Conservation (phyloP, 768 basidiomycete species). For the Collybiopsis luxurians region DNA sequence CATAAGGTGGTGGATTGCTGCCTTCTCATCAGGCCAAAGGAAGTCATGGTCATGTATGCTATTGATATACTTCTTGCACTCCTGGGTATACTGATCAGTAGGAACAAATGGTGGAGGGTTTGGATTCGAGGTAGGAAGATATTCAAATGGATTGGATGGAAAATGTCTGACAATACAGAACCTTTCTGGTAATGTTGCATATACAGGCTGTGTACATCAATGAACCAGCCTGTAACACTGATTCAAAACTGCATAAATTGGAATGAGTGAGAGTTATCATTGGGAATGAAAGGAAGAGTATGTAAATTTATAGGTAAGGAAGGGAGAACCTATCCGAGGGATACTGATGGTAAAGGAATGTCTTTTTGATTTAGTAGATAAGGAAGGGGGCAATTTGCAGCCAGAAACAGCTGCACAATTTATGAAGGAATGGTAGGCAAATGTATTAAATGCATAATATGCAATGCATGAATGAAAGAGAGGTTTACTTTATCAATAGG, state of each 20-base stretch:
- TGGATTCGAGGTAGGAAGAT: slow-evolving; percentile 4
- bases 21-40: neutral
- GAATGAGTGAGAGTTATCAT: neutral
- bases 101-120: slow-evolving; percentile 5
- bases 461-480: neutral
- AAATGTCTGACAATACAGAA: slow-evolving; percentile 19
- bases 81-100: neutral
- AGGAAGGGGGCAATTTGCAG: neutral
- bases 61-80: neutral
- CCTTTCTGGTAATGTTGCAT: slow-evolving; percentile 14
- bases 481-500: neutral
- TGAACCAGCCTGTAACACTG: slow-evolving; percentile 22
- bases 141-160: slow-evolving; percentile 7
- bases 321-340: too few species aligned
- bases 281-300: neutral
- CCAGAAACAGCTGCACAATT: neutral
- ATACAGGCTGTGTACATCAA: slow-evolving; percentile 13
- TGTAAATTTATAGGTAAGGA: too few species aligned
- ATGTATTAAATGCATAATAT: neutral
- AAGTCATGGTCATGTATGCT: neutral
- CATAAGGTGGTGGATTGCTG: slow-evolving; percentile 2
- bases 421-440: neutral
- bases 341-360: too few species aligned
- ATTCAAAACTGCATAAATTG: neutral
- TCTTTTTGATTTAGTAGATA: too few species aligned